phyloP scores from a whole-genome alignment of 352 stramenopile genomes.

The Globisporangium uncinulatum region DNA sequence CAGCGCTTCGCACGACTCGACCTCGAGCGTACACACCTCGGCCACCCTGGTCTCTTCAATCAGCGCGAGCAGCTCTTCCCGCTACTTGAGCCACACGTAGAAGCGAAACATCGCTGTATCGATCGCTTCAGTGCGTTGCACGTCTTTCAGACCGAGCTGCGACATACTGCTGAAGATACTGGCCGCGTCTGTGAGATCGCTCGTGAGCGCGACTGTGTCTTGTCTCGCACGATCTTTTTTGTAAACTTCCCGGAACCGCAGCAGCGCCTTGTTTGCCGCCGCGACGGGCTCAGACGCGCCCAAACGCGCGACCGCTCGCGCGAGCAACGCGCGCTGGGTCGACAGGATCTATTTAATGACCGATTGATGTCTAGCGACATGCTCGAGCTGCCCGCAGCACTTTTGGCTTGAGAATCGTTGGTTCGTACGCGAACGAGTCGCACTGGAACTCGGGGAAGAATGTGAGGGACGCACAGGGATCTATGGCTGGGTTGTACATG shows the following conservation, averaged over 20 bases:
- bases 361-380: slow-evolving; percentile 66
- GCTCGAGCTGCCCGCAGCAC: slow-evolving; percentile 65
- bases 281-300: slow-evolving; percentile 47
- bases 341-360: slow-evolving; percentile 68
- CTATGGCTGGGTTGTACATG: slow-evolving; percentile 80
- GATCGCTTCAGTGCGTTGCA: slow-evolving; percentile 71
- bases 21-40: slow-evolving; percentile 53
- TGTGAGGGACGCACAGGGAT: slow-evolving; percentile 78
- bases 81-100: slow-evolving; percentile 73
- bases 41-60: slow-evolving; percentile 59
- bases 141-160: slow-evolving; percentile 42
- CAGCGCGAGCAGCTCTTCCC: slow-evolving; percentile 72
- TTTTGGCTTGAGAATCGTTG: slow-evolving; percentile 73
- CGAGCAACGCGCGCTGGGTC: slow-evolving; percentile 37
- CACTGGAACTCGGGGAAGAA: slow-evolving; percentile 85
- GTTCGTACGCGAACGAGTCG: slow-evolving; percentile 79
- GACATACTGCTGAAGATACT: slow-evolving; percentile 21
- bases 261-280: slow-evolving; percentile 58
- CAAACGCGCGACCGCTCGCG: slow-evolving; percentile 49
- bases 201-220: slow-evolving; percentile 32
- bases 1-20: slow-evolving; percentile 60
- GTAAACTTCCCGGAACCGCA: slow-evolving; percentile 78
- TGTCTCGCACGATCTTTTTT: slow-evolving; percentile 78
- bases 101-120: slow-evolving; percentile 80
- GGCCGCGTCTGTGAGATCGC: slow-evolving; percentile 33